These are phyloP conservation scores for Pseudonitzschia pungens DNA, from an alignment of 108 stramenopile species.

Conservation along the genomic window DNA sequence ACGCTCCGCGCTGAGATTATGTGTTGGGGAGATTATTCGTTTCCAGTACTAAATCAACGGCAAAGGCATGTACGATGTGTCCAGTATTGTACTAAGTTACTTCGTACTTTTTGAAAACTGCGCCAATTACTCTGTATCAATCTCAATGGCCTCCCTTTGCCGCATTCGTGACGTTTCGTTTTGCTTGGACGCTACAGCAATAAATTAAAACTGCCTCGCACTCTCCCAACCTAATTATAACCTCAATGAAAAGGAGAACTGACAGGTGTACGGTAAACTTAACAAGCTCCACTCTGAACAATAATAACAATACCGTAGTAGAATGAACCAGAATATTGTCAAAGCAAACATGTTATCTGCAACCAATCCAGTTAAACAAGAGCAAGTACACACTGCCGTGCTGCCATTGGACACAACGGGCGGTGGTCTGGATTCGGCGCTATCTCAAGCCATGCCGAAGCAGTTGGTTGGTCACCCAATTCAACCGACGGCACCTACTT, in stretches of 20 bases:
- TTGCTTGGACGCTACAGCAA: neutral
- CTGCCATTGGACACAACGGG: neutral
- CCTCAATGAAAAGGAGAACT: neutral
- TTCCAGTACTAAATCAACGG: too few species aligned
- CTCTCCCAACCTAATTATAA: neutral
- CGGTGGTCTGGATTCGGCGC: neutral
- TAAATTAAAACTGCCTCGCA: neutral
- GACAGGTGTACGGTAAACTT: neutral
- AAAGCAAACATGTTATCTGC: constrained; percentile 5
- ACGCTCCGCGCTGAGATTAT: too few species aligned
- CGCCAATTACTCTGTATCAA: too few species aligned
- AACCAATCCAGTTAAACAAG: neutral
- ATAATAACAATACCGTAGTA: neutral
- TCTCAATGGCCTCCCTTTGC: neutral
- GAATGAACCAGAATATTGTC: neutral
- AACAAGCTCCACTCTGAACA: neutral
- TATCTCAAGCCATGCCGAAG: neutral
- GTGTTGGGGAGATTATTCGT: too few species aligned
- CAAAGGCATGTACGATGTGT: too few species aligned
- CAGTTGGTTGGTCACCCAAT: neutral
- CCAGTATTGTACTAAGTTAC: too few species aligned
- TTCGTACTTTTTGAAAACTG: too few species aligned
- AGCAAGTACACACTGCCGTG: neutral
- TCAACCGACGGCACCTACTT: neutral
- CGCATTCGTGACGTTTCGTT: constrained; percentile 1